Evolutionary conservation across 1,284 basidiomycete genomes (phyloP).

Genomic region (Phylloporus sp.): DNA sequence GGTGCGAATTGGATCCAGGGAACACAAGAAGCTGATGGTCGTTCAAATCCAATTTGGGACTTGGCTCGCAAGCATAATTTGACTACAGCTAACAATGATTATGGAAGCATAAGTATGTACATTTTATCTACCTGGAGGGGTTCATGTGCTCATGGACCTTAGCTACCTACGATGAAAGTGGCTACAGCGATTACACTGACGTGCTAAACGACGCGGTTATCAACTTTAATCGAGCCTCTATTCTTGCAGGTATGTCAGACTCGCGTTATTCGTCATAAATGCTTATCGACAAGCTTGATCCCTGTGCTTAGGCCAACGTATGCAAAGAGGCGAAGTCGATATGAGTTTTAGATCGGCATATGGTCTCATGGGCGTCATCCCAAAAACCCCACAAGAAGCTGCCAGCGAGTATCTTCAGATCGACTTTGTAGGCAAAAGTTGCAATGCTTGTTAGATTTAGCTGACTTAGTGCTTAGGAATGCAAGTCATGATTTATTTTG

Average conservation of each 20-base stretch:
- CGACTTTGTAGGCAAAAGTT: too few relatives aligned
- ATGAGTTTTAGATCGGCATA: too few relatives aligned
- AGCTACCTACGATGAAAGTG: too few relatives aligned
- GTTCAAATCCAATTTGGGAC: conserved; percentile 65
- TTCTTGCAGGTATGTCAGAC: conserved; percentile 6
- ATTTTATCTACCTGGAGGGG: neutral
- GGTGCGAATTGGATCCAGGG: conserved; percentile 78
- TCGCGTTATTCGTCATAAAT: neutral
- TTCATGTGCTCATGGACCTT: neutral
- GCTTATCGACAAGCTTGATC: neutral
- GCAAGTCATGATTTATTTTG: too few relatives aligned
- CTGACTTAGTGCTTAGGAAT: too few relatives aligned
- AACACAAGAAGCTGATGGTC: conserved; percentile 52
- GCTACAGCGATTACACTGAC: conserved; percentile 14
- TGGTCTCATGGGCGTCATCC: too few relatives aligned
- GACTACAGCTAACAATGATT: conserved; percentile 50
- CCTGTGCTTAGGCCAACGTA: conserved; percentile 5
- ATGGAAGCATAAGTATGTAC: conserved; percentile 46
- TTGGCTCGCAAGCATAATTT: too few relatives aligned
- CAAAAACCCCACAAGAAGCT: too few relatives aligned
- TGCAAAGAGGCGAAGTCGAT: conserved; percentile 12
- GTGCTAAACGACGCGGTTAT: conserved; percentile 13
- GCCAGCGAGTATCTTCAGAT: too few relatives aligned
- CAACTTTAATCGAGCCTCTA: conserved; percentile 7
- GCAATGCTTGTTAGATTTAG: too few relatives aligned